Base-by-base conservation (phyloP, 768 basidiomycete genomes). In the Podaxis carcinomalis region DNA sequence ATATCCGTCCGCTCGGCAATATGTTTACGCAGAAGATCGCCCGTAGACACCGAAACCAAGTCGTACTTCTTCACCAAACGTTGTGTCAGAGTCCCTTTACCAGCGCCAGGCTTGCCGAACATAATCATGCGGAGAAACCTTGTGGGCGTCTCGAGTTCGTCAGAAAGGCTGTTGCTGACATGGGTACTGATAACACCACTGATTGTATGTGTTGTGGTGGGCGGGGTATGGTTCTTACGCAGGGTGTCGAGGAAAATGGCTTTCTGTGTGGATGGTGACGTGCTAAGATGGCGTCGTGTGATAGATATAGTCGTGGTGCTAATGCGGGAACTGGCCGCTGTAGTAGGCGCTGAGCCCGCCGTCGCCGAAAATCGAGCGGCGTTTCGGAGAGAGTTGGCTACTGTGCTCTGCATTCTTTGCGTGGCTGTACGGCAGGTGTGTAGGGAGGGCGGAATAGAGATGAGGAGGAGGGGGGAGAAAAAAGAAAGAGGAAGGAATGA, bases 21-120 rank as follows among this genome's bases (percentile, higher is more conserved):
- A 65, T 97, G 90, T 64, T 90, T 88, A 64, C 94, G 80, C 66
- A 97, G 75, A 40, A 95, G 76, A 70, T 97, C 94, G 7, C 93
- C 94, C 1, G 90, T 90, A 6, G 90, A 93, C 52, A 95, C 73
- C 6, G 86, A 82, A 46, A 88, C 66, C 56, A 95, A 83, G 68
- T 92, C 87, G 70, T 92, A 94, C 71, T 92, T 90, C 64, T 86
- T 81, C 60, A 91, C 84, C 28, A 96, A 81, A 46, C 88, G 82
- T 14, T 82, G 79, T 1, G 89, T 81, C 44, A 95, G 80, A 0
- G 94, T 96, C 36, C 94, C 94, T 77, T 96, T 92, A 59, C 90
- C 90, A 51, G 89, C 84, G 27, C 89, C 89, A n/a, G 87, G 89
- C 73, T 90, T 90, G 32, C 88, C 89, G 70, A 89, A 90, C 78